A percentile compares a stretch with the other conserved stretches of the same genome.
Evolutionary conservation across 2,329 filamentous ascomycete genomes (phyloP).

Genomic region (Echinosphaeria canescens): DNA sequence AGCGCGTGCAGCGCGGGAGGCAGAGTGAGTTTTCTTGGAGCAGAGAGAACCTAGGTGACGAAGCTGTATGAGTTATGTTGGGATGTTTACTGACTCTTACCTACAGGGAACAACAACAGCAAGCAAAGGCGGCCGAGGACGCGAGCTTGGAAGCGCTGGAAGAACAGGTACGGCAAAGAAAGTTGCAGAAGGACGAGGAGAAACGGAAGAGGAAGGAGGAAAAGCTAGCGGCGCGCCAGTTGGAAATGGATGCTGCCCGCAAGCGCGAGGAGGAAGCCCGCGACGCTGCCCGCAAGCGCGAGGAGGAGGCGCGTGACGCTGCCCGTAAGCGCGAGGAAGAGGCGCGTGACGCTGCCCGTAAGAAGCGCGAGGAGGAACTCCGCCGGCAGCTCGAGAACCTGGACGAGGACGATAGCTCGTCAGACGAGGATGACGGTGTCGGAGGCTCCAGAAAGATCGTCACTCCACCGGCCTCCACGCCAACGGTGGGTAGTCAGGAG

Average conservation of each 20-base stretch:
- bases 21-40: conserved; percentile 57
- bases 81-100: no score
- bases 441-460: conserved; percentile 34
- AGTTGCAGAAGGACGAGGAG: conserved; percentile 91
- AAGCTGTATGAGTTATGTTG: no score
- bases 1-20: conserved; percentile 43
- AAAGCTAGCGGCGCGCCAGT: conserved; percentile 63
- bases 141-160: conserved; percentile 76
- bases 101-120: conserved; percentile 8
- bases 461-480: conserved; percentile 36
- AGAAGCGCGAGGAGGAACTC: conserved; percentile 15
- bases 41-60: no score
- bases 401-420: conserved; percentile 53
- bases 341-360: no score
- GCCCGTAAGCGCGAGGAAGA: no score
- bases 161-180: conserved; percentile 82
- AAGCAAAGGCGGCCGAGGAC: conserved; percentile 61
- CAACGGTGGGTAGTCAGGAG: conserved; percentile 31
- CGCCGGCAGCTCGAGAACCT: conserved; percentile 65
- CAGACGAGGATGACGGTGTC: conserved; percentile 62
- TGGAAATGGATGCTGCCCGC: conserved; percentile 78
- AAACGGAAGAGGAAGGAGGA: conserved; percentile 84
- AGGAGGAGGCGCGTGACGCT: no score
- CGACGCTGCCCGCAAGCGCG: conserved; percentile 77
- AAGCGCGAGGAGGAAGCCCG: conserved; percentile 80